Evolutionary conservation across 768 basidiomycete genomes (phyloP).

Genomic region (Cyclocybe aegerita): DNA sequence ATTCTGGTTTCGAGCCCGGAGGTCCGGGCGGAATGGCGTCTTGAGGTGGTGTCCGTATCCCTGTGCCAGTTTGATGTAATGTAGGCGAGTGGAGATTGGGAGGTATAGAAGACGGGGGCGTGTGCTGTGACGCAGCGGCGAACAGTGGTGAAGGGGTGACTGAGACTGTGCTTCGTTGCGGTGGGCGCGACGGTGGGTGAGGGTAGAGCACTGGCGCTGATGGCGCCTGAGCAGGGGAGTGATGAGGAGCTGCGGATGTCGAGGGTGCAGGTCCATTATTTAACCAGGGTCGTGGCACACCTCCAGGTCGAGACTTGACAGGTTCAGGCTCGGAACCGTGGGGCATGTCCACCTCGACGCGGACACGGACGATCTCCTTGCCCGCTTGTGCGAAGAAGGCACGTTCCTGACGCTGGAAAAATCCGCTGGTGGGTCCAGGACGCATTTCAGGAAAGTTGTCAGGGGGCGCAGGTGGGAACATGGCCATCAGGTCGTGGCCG

Average conservation of each 20-base stretch:
- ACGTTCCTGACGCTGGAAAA: constrained; percentile 74
- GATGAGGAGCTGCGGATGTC: constrained; percentile 24
- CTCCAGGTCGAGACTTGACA: constrained; percentile 21
- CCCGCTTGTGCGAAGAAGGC: constrained; percentile 81
- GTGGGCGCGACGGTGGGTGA: constrained; percentile 33
- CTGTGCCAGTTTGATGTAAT: constrained; percentile 30
- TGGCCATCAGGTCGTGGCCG: constrained; percentile 82
- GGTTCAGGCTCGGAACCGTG: constrained; percentile 31
- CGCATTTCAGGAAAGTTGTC: constrained; percentile 53
- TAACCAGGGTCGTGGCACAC: constrained; percentile 25
- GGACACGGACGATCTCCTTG: constrained; percentile 73
- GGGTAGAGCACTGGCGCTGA: constrained; percentile 31
- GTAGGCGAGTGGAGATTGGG: constrained; percentile 36
- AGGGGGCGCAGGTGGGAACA: constrained; percentile 75
- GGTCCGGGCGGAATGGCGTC: constrained; percentile 34
- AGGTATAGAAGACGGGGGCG: constrained; percentile 27
- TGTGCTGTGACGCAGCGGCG: constrained; percentile 30
- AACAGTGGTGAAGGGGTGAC: constrained; percentile 33
- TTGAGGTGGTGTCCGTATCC: constrained; percentile 48
- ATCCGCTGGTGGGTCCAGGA: constrained; percentile 67
- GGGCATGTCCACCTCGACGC: constrained; percentile 65
- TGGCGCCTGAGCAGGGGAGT: constrained; percentile 33
- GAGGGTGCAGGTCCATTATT: constrained; percentile 17
- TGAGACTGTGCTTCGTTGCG: constrained; percentile 30
- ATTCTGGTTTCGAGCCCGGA: constrained; percentile 34